These are phyloP conservation scores for Ceratocystis lukuohia DNA, from an alignment of 2,329 filamentous ascomycete species.

Conservation along the genomic window DNA sequence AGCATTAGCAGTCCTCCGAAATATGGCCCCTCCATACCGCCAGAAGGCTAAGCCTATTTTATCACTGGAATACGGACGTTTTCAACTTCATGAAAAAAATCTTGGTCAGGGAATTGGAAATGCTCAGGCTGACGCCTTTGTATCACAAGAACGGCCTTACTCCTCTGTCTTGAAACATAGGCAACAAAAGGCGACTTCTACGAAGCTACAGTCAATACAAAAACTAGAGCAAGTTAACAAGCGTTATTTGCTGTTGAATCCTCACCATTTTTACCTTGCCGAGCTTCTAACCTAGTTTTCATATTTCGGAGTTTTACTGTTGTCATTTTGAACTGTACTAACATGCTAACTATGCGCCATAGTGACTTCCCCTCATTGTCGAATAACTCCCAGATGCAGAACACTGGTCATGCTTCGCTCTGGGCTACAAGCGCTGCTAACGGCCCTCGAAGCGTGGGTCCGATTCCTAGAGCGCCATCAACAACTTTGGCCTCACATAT, in stretches of 20 bases:
- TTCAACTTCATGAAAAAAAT: not conserved
- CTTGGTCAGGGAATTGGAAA: not conserved
- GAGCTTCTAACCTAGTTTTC: not conserved
- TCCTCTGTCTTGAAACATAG: conserved; percentile 1
- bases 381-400: conserved; percentile 43
- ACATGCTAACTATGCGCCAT: conserved; percentile 6
- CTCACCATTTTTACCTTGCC: not conserved
- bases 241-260: conserved; percentile 2
- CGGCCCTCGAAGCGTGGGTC: conserved; percentile 34
- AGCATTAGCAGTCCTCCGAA: not conserved
- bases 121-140: not conserved
- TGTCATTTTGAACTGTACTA: not conserved
- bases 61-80: not conserved
- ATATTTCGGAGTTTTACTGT: not conserved
- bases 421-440: conserved; percentile 38
- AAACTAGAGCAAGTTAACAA: conserved; percentile 4
- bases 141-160: not conserved
- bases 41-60: conserved; percentile 6
- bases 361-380: conserved; percentile 56
- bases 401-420: conserved; percentile 37
- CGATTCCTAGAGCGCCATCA: conserved; percentile 38
- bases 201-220: not conserved
- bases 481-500: conserved; percentile 40
- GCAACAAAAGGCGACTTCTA: not conserved
- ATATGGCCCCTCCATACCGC: not conserved